A percentile compares a stretch with the other conserved stretches of the same genome.
Conservation (phyloP, 495 filamentous ascomycete species). For the Astrocystis sublimbata region DNA sequence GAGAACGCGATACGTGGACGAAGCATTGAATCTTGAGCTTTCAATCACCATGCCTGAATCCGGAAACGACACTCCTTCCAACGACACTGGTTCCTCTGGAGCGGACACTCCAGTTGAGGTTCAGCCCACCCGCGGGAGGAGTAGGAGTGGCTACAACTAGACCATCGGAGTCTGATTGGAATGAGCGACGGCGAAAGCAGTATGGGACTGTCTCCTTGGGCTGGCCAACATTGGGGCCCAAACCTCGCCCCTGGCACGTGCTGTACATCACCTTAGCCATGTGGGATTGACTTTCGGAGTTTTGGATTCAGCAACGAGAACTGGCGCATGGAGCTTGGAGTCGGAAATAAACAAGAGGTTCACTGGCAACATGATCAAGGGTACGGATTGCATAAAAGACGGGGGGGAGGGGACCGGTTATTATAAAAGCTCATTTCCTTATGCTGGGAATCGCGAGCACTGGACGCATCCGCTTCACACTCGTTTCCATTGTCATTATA, state of each 20-base stretch:
- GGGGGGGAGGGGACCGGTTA: not conserved
- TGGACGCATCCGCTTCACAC: not conserved
- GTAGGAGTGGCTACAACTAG: constrained; percentile 22
- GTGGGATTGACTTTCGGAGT: constrained; percentile 8
- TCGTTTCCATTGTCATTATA: constrained; percentile 10
- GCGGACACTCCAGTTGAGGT: constrained; percentile 3
- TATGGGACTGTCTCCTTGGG: constrained; percentile 11
- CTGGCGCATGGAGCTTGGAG: constrained; percentile 3
- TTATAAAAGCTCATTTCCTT: not conserved
- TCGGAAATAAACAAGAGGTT: not conserved
- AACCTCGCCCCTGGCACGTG: not conserved
- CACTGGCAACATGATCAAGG: not conserved
- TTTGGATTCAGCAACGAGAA: not conserved
- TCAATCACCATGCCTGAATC: constrained; percentile 19
- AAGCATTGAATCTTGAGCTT: not conserved
- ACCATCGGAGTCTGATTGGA: not conserved
- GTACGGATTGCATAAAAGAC: constrained; percentile 8
- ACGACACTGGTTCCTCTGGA: constrained; percentile 14
- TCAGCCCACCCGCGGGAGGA: constrained; percentile 16
- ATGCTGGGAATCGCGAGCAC: not conserved
- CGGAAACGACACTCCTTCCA: constrained; percentile 12
- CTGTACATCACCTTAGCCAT: not conserved
- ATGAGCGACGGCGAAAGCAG: not conserved
- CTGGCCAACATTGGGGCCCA: not conserved
- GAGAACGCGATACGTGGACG: no score